phyloP scores from a whole-genome alignment of 164 flowering plant species.

The Litsea cubeba region DNA sequence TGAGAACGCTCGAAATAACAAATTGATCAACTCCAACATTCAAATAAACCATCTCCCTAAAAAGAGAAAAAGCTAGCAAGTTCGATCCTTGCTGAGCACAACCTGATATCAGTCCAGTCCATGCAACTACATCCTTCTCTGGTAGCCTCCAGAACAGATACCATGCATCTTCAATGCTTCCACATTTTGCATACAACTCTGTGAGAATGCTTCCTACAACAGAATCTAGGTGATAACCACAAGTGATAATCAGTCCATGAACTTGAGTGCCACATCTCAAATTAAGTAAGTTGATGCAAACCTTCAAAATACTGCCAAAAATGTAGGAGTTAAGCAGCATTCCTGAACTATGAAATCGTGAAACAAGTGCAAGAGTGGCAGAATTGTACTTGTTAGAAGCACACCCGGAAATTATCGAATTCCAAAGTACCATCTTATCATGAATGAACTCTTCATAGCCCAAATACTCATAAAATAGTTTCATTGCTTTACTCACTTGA shows the following conservation, averaged over 20 bases:
- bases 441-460: conserved; percentile 5
- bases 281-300: conserved; percentile 8
- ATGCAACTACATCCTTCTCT: conserved; percentile 22
- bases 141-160: conserved; percentile 18
- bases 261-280: conserved; percentile 20
- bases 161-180: conserved; percentile 11
- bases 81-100: conserved; percentile 18
- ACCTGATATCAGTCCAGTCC: conserved; percentile 22
- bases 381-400: conserved; percentile 7
- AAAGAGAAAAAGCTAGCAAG: conserved; percentile 21
- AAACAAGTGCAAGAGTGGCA: conserved; percentile 18
- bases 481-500: conserved; percentile 17
- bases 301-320: conserved; percentile 23
- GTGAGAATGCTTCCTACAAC: conserved; percentile 23
- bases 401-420: conserved; percentile 24
- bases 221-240: conserved; percentile 21
- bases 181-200: conserved; percentile 24
- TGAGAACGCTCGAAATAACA: conserved; percentile 23
- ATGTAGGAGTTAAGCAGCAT: conserved; percentile 19
- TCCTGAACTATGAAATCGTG: conserved; percentile 17
- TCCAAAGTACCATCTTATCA: conserved; percentile 21
- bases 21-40: conserved; percentile 22
- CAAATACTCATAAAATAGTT: conserved; percentile 10
- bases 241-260: conserved; percentile 26
- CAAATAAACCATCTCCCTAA: conserved; percentile 22